Evolutionary conservation across 495 filamentous ascomycete species (phyloP), one percentile per base, ranked within the genome.

Genomic region (Umbilicaria muhlenbergii): DNA sequence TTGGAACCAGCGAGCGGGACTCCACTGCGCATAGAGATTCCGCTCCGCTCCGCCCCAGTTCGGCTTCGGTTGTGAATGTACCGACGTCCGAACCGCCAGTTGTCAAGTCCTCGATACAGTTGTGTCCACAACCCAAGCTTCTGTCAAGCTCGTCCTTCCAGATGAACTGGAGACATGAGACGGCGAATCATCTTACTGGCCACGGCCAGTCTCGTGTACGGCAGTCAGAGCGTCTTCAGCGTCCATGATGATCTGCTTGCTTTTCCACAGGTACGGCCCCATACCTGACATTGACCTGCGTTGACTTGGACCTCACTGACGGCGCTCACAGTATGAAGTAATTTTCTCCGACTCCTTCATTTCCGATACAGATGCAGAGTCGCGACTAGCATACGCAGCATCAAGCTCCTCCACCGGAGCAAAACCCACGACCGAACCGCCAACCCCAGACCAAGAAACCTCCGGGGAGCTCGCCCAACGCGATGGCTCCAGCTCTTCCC

Each of bases 231-330:
- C 53, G 63, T 73, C 21, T 88, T 87, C 63, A 86, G 76, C 53
- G 80, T 94, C 31, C 77, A 92, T 53, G 88, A 96, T 56, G 91
- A 98, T 59, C 58, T 98, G 10, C 69, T 94, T 32, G 89, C 91
- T 16, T 86, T 81, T 66, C 91, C 91, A 19, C 91, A 95, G 67
- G 86, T 92, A 62, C 31, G 65, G 57, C 40, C 19, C 18, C 38
- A 41, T 21, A 36, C 8, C 24, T 28, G 24, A 5, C 24, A 28
- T 8, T 28, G 24, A 28, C 24, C 24, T 6, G 24, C 11, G 18
- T 32, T 39, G 14, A 15, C 34, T 45, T 32, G 17, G 17, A 39
- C 40, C 28, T 16, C 36, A 16, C 54, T 57, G 44, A 58, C 43
- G 31, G 16, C 15, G 18, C 14, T 11, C n/a, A 34, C 47, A 94